Conservation (phyloP, 768 basidiomycete species). For the Mycena kentingensis region DNA sequence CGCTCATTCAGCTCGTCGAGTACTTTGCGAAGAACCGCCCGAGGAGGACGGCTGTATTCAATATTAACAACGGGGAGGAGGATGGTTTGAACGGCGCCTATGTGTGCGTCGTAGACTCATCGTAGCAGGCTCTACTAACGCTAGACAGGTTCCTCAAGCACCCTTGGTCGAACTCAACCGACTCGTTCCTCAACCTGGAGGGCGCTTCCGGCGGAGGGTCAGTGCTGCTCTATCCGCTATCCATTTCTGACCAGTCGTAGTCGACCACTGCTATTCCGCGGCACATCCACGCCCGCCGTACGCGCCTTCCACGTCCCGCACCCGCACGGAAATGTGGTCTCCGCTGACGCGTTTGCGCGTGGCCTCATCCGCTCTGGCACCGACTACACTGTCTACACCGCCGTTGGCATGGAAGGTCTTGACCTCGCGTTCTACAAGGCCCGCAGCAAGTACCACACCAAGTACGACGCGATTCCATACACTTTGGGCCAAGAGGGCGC, state of each 20-base stretch:
- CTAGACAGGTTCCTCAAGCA: constrained; percentile 64
- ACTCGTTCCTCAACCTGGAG: constrained; percentile 79
- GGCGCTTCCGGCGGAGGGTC: constrained; percentile 81
- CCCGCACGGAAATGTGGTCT: constrained; percentile 73
- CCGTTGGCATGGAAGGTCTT: constrained; percentile 62
- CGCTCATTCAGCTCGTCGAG: constrained; percentile 64
- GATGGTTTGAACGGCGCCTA: constrained; percentile 75
- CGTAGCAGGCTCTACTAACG: neutral
- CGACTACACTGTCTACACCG: constrained; percentile 70
- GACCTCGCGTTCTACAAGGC: constrained; percentile 81
- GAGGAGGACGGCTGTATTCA: constrained; percentile 70
- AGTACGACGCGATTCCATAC: constrained; percentile 65
- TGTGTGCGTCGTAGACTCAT: constrained; percentile 40
- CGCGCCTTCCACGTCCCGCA: constrained; percentile 61
- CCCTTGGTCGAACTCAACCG: constrained; percentile 67
- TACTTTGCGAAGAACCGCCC: constrained; percentile 53
- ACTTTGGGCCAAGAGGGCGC: constrained; percentile 54
- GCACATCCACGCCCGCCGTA: constrained; percentile 60
- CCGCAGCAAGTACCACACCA: constrained; percentile 76
- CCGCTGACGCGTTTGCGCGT: constrained; percentile 66
- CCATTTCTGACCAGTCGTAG: constrained; percentile 36
- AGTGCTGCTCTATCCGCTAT: constrained; percentile 15
- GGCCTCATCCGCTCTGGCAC: constrained; percentile 70
- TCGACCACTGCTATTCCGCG: constrained; percentile 76
- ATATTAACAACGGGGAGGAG: constrained; percentile 87